Evolutionary conservation across 2,329 filamentous ascomycete genomes (phyloP).

Genomic region (Tolypocladium ophioglossoides): DNA sequence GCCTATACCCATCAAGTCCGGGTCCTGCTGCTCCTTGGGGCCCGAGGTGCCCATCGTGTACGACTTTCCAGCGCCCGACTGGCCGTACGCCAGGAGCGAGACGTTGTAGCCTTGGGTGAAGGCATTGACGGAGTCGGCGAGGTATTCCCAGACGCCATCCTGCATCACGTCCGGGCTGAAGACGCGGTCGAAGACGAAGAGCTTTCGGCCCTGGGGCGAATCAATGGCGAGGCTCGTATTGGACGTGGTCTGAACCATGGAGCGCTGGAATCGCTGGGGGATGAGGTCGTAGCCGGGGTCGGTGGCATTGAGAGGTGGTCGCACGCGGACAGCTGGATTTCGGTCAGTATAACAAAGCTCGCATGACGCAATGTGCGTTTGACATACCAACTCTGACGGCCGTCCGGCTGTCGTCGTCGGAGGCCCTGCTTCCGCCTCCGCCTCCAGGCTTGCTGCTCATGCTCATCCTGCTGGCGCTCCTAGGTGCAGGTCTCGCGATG

Average conservation of each 20-base stretch:
- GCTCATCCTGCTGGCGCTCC: conserved; percentile 80
- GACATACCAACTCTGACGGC: conserved; percentile 89
- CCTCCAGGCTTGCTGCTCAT: conserved; percentile 67
- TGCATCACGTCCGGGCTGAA: conserved; percentile 77
- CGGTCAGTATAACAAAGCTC: background rate
- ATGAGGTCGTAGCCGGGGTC: conserved; percentile 94
- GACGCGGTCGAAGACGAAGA: conserved; percentile 94
- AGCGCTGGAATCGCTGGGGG: conserved; percentile 85
- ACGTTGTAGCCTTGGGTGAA: conserved; percentile 98
- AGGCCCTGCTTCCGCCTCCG: conserved; percentile 66
- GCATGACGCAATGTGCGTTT: background rate
- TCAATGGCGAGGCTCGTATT: conserved; percentile 81
- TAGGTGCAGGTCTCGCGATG: conserved; percentile 60
- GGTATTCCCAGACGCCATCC: conserved; percentile 88
- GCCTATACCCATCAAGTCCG: conserved; percentile 64
- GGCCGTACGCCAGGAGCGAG: conserved; percentile 89
- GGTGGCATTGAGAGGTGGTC: conserved; percentile 69
- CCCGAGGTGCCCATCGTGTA: conserved; percentile 98
- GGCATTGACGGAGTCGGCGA: conserved; percentile 78
- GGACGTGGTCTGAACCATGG: conserved; percentile 83
- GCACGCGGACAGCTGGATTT: conserved; percentile 72
- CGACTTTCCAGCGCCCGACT: conserved; percentile 95
- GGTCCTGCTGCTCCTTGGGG: conserved; percentile 62
- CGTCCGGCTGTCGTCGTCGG: conserved; percentile 82
- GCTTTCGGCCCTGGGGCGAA: conserved; percentile 80